Conservation (phyloP, 2,329 filamentous ascomycete species). For the Grosmannia clavigera region DNA sequence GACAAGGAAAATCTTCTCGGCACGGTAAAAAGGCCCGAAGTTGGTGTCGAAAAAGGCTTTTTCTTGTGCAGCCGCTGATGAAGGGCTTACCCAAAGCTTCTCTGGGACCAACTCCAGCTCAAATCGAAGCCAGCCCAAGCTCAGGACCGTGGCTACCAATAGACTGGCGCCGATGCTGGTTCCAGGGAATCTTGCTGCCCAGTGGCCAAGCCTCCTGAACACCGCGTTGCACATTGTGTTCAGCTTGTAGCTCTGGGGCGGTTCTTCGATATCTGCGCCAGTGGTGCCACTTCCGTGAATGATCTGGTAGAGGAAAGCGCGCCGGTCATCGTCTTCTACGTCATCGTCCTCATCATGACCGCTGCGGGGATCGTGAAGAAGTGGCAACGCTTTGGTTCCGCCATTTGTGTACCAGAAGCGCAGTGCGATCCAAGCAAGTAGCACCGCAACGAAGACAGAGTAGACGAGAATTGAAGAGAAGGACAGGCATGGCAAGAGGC, state of each 20-base stretch:
- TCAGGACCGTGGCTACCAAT: constrained; percentile 65
- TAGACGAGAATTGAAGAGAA: constrained; percentile 88
- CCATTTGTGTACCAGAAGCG: constrained; percentile 33
- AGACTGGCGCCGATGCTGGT: constrained; percentile 70
- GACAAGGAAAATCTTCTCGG: constrained; percentile 85
- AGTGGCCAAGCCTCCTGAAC: constrained; percentile 69
- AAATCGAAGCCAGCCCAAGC: constrained; percentile 79
- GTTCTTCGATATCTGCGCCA: constrained; percentile 18
- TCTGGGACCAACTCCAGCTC: constrained; percentile 85
- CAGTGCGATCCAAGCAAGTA: constrained; percentile 61
- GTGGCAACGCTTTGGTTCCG: constrained; percentile 61
- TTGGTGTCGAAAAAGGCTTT: constrained; percentile 88
- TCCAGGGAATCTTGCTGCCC: constrained; percentile 70
- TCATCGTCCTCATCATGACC: constrained; percentile 74
- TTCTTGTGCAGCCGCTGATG: constrained; percentile 79
- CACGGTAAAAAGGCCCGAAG: constrained; percentile 92
- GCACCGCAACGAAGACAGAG: constrained; percentile 57
- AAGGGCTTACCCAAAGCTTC: constrained; percentile 90
- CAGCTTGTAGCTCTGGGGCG: constrained; percentile 66
- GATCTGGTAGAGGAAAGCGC: constrained; percentile 17
- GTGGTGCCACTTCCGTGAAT: not conserved
- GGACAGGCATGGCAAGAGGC: constrained; percentile 79
- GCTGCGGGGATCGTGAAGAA: constrained; percentile 71
- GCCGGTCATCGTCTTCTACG: constrained; percentile 61
- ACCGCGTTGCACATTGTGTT: constrained; percentile 71